Base-by-base conservation (phyloP, 441 rosid genomes). In the Raphanus hybrid region DNA sequence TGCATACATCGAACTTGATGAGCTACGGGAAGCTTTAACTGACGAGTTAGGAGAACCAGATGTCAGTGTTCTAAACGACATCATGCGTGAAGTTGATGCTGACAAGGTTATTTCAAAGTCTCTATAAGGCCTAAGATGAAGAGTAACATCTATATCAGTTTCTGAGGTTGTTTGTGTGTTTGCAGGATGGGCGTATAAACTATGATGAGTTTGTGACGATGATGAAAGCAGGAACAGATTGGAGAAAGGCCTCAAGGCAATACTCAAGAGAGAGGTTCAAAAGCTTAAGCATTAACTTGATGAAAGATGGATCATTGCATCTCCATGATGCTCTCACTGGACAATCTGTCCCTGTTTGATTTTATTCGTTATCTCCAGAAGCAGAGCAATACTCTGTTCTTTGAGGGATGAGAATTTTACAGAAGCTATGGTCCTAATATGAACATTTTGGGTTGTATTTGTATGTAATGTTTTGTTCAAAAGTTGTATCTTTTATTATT, bases 171-270 rank as follows among this genome's bases (percentile, higher is more conserved):
- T 27, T 15, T 32, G 41, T 15, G 69, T 73, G 10, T 74, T 6
- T 35, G 18, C 89, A 94, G 98, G 98, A 95, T 3, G 96, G 97
- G 9, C 73, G 84, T 14, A 91, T 95, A 64, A 91, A 94, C 82
- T 95, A 92, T 8, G 98, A 95, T 23, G 99, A 95, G 82, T 95
- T 95, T 81, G 96, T 88, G 59, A 86, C 88, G 0, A 92, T 94
- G 99, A 95, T 95, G 99, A 95, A 92, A 89, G 82, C 98, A 4
- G 98, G 99, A 80, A 95, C 99, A 0, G 99, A 95, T 63, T 95
- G 99, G 99, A 89, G 99, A 79, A 95, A 95, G 87, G 99, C 99
- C 0, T 95, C 98, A 0, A 85, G 99, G 20, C 99, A 95, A 77
- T 95, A 95, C 82, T 95, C 99, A 9, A 83, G 99, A 79, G 98